Evolutionary conservation across 2,329 filamentous ascomycete genomes (phyloP), one percentile per base, ranked within the genome.

Genomic region (Penicillium sp.): DNA sequence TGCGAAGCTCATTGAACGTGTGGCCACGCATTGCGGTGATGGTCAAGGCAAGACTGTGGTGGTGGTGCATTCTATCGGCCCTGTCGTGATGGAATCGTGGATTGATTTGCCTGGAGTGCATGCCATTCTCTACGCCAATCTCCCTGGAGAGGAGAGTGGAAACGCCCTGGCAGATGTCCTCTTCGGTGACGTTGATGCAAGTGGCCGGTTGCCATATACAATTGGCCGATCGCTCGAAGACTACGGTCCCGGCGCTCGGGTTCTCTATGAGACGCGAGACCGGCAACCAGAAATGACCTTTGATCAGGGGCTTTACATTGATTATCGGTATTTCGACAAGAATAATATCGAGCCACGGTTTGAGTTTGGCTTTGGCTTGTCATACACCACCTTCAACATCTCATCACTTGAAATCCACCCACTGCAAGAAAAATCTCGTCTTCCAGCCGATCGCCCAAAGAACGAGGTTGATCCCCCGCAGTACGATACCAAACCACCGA

Each of bases 241-340:
- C 73, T 95, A 95, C 68, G 93, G 93, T 0, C 84, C 87, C 0
- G 86, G 85, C 16, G 89, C 84, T 19, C 84, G 89, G 70, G 82
- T 95, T 42, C 80, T 93, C 65, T 91, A 89, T 70, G 79, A 86
- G 52, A 85, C 89, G 0, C 90, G 91, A 66, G 85, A 83, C 16
- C 79, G 90, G 3, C 81, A 89, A 1, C 91, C 92, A 0, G 92
- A 96, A 71, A 91, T 96, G 68, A 88, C 92, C 65, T 96, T 95
- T 73, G 84, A 83, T 0, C 92, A 97, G 72, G 92, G 92, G 0
- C 78, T 97, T 0, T 93, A 93, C 72, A 88, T 96, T 67, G 94
- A 97, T 79, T 97, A 97, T 78, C 88, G 93, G 13, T 86, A 93
- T 75, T 93, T 97, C 68, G 93, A 97, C 80, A 91, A 89, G 72